Base-by-base conservation (phyloP, 176 grass and related monocot species). In the Oryza australiensis region DNA sequence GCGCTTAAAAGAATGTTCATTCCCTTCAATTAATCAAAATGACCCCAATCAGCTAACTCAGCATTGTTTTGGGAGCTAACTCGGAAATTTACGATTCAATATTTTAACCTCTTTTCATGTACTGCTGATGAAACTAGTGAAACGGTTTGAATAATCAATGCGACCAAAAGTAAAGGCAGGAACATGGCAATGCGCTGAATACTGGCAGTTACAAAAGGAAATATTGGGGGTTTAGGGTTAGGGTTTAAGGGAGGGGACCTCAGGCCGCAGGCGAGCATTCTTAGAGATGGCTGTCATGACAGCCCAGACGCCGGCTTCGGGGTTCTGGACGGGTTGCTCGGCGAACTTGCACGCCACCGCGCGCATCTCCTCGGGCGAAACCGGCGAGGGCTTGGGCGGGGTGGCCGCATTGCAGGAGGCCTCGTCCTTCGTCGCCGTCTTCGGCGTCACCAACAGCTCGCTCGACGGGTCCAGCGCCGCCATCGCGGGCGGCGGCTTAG, bases 221-320 rank as follows among this genome's bases (percentile, higher is more conserved):
- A 64, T 0, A 26, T 7, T 22, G 77, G 71, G 71, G 26, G 1
- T 81, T 51, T 72, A 67, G 82, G 78, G 74, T 88, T 88, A 91
- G 86, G 74, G 86, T 82, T 87, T 74, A 73, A 66, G 83, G 66
- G 41, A 32, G 46, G 37, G 80, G 23, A 99, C 96, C 91, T 99
- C 90, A 10, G 53, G 72, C 28, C 93, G 86, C 5, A 88, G 89
- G 73, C 96, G 96, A 72, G 96, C 82, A 24, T 85, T 94, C 79
- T 90, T 77, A 34, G 96, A 99, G 73, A 99, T 92, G 72, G 93
- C 91, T 11, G 85, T 94, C 70, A 99, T 89, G 75, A 99, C 85
- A 29, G 85, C 96, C 96, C 96, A 99, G 35, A 94, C 89, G 62
- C 80, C 89, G 12, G 80, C 55, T 12, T 98, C 89, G 24, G 89